Conservation (phyloP, 495 filamentous ascomycete genomes). For the Aspergillus campestris region DNA sequence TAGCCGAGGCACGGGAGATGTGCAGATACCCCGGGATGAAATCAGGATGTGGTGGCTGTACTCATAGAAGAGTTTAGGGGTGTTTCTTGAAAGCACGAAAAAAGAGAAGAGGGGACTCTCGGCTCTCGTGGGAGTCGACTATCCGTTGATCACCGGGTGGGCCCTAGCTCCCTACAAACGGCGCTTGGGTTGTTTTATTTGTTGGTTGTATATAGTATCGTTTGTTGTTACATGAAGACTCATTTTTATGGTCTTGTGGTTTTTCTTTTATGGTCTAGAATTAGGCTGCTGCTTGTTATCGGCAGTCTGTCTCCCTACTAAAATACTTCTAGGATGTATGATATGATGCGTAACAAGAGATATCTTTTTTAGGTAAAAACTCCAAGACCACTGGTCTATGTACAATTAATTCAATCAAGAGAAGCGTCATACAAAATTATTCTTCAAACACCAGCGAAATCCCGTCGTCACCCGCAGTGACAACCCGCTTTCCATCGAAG, state of each 20-base stretch:
- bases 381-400: slow-evolving; percentile 4
- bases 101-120: no score
- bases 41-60: no score
- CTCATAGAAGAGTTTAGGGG: no score
- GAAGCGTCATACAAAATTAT: slow-evolving; percentile 3
- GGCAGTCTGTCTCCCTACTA: background rate
- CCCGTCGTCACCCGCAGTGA: slow-evolving; percentile 86
- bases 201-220: slow-evolving; percentile 37
- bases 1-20: background rate
- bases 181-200: slow-evolving; percentile 31
- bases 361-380: background rate
- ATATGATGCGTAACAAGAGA: no score
- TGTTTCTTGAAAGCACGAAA: no score
- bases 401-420: background rate
- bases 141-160: background rate
- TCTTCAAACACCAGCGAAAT: slow-evolving; percentile 62
- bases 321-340: no score
- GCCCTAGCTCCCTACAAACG: slow-evolving; percentile 15
- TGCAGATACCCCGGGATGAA: no score
- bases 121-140: no score
- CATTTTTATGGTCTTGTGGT: slow-evolving; percentile 7
- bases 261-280: slow-evolving; percentile 1
- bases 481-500: slow-evolving; percentile 54
- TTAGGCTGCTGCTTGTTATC: background rate
- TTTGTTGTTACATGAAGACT: slow-evolving; percentile 27